These are phyloP conservation scores for Amylocystis lapponica DNA, from an alignment of 768 basidiomycete species.

Conservation along the genomic window DNA sequence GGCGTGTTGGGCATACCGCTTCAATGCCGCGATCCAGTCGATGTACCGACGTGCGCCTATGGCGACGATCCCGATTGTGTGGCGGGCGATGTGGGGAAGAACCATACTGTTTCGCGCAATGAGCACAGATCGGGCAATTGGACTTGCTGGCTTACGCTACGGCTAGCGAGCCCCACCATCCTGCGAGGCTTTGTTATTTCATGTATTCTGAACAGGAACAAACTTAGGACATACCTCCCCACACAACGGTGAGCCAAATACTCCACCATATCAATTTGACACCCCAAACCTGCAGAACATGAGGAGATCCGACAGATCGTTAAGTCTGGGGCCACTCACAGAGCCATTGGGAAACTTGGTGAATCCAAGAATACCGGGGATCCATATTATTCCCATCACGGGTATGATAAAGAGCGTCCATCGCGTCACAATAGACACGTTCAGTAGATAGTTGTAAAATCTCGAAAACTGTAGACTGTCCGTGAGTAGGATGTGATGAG, in stretches of 20 bases:
- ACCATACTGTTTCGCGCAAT: conserved; percentile 23
- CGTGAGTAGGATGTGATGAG: too few relatives aligned
- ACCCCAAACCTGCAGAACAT: conserved; percentile 44
- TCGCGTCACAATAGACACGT: conserved; percentile 70
- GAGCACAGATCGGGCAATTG: background rate
- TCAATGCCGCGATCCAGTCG: conserved; percentile 67
- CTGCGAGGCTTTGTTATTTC: conserved; percentile 23
- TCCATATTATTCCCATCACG: conserved; percentile 60
- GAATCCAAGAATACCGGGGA: conserved; percentile 68
- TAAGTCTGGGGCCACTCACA: too few relatives aligned
- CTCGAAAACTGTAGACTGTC: conserved; percentile 52
- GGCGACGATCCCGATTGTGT: conserved; percentile 70
- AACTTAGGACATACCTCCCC: conserved; percentile 49
- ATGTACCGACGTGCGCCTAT: conserved; percentile 70
- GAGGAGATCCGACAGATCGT: conserved; percentile 28
- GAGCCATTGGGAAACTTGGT: conserved; percentile 44
- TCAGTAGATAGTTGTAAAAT: conserved; percentile 69
- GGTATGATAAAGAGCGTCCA: conserved; percentile 81
- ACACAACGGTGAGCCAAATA: conserved; percentile 76
- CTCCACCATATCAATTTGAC: conserved; percentile 72
- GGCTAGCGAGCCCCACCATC: conserved; percentile 78
- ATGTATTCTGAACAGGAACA: background rate
- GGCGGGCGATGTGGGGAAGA: conserved; percentile 47
- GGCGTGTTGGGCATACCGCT: conserved; percentile 39
- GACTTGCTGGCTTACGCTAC: conserved; percentile 50